phyloP scores from a whole-genome alignment of 768 basidiomycete genomes.

The Leccinum boreale region DNA sequence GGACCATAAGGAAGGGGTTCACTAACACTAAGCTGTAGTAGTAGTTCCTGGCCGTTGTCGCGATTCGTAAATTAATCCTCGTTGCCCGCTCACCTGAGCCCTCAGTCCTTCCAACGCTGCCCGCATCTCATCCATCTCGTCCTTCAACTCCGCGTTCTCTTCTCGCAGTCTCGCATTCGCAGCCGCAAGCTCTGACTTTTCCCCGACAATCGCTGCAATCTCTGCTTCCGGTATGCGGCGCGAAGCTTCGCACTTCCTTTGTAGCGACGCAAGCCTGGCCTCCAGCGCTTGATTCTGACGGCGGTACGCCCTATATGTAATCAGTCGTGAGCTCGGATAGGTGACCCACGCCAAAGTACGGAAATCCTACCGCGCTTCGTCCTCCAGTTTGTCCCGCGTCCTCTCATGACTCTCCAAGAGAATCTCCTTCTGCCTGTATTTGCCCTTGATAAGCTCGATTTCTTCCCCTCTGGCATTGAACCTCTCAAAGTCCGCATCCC shows the following conservation, averaged over 20 bases:
- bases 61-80: conserved; percentile 44
- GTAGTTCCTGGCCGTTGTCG: conserved; percentile 37
- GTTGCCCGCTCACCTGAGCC: conserved; percentile 48
- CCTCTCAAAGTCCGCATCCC: conserved; percentile 72
- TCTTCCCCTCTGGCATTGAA: conserved; percentile 64
- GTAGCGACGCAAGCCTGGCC: conserved; percentile 47
- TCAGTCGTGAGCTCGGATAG: background rate
- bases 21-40: background rate
- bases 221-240: conserved; percentile 37
- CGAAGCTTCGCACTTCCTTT: conserved; percentile 39
- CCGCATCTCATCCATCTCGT: conserved; percentile 62
- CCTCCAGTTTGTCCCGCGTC: conserved; percentile 52
- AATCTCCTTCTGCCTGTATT: conserved; percentile 65
- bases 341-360: background rate
- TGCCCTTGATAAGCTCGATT: conserved; percentile 51
- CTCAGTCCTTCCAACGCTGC: conserved; percentile 70
- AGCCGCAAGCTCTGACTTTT: conserved; percentile 45
- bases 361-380: conserved; percentile 50
- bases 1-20: background rate
- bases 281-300: conserved; percentile 63
- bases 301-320: conserved; percentile 49
- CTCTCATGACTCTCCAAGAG: conserved; percentile 57
- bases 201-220: conserved; percentile 42
- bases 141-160: conserved; percentile 53
- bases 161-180: conserved; percentile 53